Base-by-base conservation (phyloP, 2,329 filamentous ascomycete species). In the Hymenoscyphus repandus region DNA sequence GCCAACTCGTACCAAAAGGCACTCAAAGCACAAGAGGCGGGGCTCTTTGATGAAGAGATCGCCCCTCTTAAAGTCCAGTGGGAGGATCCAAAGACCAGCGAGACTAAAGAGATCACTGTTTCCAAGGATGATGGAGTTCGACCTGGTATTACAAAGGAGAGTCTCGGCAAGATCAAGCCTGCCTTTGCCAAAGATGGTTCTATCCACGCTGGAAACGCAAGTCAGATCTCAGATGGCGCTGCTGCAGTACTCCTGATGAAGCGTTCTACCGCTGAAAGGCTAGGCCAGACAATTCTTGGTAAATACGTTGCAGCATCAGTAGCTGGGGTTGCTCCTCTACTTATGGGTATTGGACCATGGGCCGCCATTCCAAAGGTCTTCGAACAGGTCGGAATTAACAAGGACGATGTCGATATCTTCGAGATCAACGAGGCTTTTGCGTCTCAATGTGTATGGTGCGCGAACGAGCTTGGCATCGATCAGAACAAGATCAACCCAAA, bases 391-490 rank as follows among this genome's bases (percentile, higher is more conserved):
- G 90, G 91, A 53, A 83, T 99, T 62, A 77, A 76, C 67, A 89
- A 85, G 71, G 86, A 95, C 51, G 92, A 97, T 61, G 90, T 99
- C 30, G 93, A 97, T 68, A 92, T 97, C 66, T 97, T 82, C 66
- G 93, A 99, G 80, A 96, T 99, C 79, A 99, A 99, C 76, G 93
- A 99, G 80, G 93, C 93, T 1, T 99, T 99, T 70, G 93, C 93
- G 31, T 88, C 83, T 57, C 92, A 97, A 78, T 96, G 90, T 71
- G 71, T 97, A 59, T 97, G 88, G 87, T 96, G 90, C 70, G 82
- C 88, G 57, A 88, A 93, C 64, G 85, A 96, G 76, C 80, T 99
- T 18, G 86, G 85, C 40, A 73, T 99, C 27, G 87, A 90, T 47
- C 67, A 77, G 54, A 85, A 88, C 59, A 97, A 96, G 80, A 83